Conservation (phyloP, 371 early-diverging fungal species). For the Circinella minor region DNA sequence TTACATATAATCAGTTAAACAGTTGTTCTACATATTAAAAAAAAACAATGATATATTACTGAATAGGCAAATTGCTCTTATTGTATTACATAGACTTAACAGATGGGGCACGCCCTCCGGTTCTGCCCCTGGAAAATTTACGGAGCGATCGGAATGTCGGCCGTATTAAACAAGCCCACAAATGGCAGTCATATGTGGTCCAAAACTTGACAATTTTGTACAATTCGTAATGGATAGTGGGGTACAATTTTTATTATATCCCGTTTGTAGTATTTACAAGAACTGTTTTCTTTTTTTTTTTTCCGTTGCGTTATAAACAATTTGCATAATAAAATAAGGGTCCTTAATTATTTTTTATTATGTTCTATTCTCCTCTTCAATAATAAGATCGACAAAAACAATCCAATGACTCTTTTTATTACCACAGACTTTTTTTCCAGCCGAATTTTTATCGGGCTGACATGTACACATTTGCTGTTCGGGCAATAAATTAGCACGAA, state of each 20-base stretch:
- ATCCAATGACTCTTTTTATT: too few relatives aligned
- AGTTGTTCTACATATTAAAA: too few relatives aligned
- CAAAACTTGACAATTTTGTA: background rate
- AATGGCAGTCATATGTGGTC: background rate
- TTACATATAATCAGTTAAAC: too few relatives aligned
- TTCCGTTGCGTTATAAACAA: too few relatives aligned
- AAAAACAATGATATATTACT: too few relatives aligned
- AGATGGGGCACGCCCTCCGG: background rate
- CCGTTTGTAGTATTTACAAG: background rate
- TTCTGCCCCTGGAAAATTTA: conserved; percentile 2
- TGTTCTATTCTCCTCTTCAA: too few relatives aligned
- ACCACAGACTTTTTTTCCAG: background rate
- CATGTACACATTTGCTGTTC: background rate
- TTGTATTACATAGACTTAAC: too few relatives aligned
- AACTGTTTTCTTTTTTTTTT: background rate
- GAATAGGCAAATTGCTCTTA: too few relatives aligned
- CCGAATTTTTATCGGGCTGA: background rate
- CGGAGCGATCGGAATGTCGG: conserved; percentile 9
- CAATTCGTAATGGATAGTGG: background rate
- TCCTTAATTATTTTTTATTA: too few relatives aligned
- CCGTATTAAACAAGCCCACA: background rate
- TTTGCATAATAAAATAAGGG: too few relatives aligned
- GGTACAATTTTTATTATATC: background rate
- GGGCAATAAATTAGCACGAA: conserved; percentile 19
- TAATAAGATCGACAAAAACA: too few relatives aligned